These are phyloP conservation scores for Heterobasidion parviporum DNA, from an alignment of 1,284 basidiomycete genomes.

Conservation along the genomic window DNA sequence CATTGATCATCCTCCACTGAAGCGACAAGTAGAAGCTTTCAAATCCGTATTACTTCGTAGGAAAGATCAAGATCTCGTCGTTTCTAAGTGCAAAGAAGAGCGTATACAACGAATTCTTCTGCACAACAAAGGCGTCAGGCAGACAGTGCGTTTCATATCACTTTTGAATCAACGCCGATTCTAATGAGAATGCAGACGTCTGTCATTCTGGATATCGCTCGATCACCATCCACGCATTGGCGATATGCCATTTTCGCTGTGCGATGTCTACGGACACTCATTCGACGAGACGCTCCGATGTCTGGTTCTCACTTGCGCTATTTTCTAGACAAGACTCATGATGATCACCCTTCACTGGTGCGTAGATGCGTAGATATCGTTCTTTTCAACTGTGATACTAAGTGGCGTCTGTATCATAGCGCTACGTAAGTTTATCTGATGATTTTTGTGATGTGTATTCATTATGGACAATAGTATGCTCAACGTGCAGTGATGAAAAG, in stretches of 20 bases:
- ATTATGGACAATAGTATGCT: slow-evolving; percentile 42
- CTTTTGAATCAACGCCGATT: neutral
- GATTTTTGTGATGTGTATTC: neutral
- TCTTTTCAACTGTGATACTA: neutral
- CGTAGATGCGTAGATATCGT: slow-evolving; percentile 17
- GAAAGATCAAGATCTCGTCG: slow-evolving; percentile 29
- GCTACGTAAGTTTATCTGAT: slow-evolving; percentile 41
- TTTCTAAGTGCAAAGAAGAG: slow-evolving; percentile 34
- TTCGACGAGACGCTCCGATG: slow-evolving; percentile 67
- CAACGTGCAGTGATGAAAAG: slow-evolving; percentile 63
- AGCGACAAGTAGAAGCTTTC: slow-evolving; percentile 27
- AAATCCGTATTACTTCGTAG: slow-evolving; percentile 26
- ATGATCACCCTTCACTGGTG: slow-evolving; percentile 59
- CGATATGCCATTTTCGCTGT: slow-evolving; percentile 72
- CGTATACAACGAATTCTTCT: slow-evolving; percentile 34
- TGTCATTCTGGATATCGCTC: slow-evolving; percentile 43
- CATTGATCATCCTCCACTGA: slow-evolving; percentile 34
- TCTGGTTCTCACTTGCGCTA: slow-evolving; percentile 43
- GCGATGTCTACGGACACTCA: slow-evolving; percentile 64
- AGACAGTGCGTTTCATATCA: slow-evolving; percentile 5
- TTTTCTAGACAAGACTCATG: slow-evolving; percentile 47
- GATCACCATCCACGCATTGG: slow-evolving; percentile 71
- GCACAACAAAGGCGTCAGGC: slow-evolving; percentile 6
- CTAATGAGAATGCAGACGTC: slow-evolving; percentile 23
- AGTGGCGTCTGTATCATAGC: slow-evolving; percentile 25